phyloP scores from a whole-genome alignment of 768 basidiomycete genomes.

The Coprinopsis marcescibilis region DNA sequence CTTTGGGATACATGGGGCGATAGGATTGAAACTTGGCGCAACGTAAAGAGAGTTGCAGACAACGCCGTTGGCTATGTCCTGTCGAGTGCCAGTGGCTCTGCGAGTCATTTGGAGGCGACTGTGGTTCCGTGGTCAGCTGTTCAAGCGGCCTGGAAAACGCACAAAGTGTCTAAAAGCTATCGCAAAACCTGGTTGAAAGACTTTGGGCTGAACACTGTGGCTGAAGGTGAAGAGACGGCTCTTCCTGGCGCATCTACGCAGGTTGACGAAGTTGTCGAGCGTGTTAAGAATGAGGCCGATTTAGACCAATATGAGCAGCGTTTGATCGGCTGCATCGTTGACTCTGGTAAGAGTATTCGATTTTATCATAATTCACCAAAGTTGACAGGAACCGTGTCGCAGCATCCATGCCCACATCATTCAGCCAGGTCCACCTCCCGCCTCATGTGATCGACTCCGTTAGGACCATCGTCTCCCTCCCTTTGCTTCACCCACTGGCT shows the following conservation, averaged over 20 bases:
- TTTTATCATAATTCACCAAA: slow-evolving; percentile 11
- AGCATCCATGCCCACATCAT: slow-evolving; percentile 78
- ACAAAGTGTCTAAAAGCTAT: slow-evolving; percentile 41
- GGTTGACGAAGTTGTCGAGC: slow-evolving; percentile 70
- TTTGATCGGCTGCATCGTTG: slow-evolving; percentile 80
- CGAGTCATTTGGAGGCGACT: slow-evolving; percentile 48
- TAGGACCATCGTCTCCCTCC: slow-evolving; percentile 85
- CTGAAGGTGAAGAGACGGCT: slow-evolving; percentile 30
- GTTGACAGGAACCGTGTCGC: slow-evolving; percentile 4
- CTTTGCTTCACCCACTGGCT: slow-evolving; percentile 79
- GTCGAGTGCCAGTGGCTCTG: slow-evolving; percentile 29
- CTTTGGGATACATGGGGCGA: slow-evolving; percentile 70
- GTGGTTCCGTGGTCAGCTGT: slow-evolving; percentile 64
- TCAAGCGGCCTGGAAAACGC: slow-evolving; percentile 58
- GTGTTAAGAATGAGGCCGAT: slow-evolving; percentile 65
- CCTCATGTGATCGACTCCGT: slow-evolving; percentile 86
- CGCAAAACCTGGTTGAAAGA: slow-evolving; percentile 62
- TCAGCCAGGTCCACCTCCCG: slow-evolving; percentile 85
- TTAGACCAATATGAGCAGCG: slow-evolving; percentile 79
- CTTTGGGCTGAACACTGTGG: slow-evolving; percentile 21
- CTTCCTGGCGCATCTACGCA: slow-evolving; percentile 32
- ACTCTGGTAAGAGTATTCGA: slow-evolving; percentile 48
- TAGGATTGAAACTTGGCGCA: slow-evolving; percentile 61
- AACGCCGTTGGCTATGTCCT: slow-evolving; percentile 63
- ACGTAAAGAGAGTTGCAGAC: slow-evolving; percentile 69